phyloP scores from a whole-genome alignment of 1,284 basidiomycete species.

The Marasmius fiardii region DNA sequence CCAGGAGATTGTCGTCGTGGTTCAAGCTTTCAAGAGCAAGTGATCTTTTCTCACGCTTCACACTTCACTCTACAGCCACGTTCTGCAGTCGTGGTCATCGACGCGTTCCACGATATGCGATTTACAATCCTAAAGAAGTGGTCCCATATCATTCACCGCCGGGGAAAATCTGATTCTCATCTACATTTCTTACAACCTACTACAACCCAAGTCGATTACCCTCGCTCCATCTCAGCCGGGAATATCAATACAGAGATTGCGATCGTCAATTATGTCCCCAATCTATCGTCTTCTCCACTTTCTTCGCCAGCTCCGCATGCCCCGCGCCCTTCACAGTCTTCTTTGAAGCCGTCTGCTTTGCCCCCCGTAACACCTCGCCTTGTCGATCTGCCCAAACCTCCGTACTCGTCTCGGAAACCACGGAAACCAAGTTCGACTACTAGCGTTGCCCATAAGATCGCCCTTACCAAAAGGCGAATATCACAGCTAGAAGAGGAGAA shows the following conservation, averaged over 20 bases:
- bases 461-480: neutral
- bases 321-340: neutral
- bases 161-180: neutral
- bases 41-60: neutral
- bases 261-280: neutral
- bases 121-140: constrained; percentile 3
- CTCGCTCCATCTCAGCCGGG: neutral
- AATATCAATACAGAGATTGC: neutral
- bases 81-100: too few species aligned
- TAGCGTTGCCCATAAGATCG: neutral
- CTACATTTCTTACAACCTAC: neutral
- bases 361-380: neutral
- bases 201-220: neutral
- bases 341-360: neutral
- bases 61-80: neutral
- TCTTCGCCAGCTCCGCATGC: neutral
- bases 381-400: neutral
- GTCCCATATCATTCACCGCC: neutral
- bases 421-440: too few species aligned
- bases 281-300: neutral
- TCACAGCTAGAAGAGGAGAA: neutral
- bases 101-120: too few species aligned
- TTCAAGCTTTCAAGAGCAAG: too few species aligned
- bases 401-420: neutral
- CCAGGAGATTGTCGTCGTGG: too few species aligned